These are phyloP conservation scores for Hordeum marinum DNA, from an alignment of 176 grass and related monocot genomes.

Conservation along the genomic window DNA sequence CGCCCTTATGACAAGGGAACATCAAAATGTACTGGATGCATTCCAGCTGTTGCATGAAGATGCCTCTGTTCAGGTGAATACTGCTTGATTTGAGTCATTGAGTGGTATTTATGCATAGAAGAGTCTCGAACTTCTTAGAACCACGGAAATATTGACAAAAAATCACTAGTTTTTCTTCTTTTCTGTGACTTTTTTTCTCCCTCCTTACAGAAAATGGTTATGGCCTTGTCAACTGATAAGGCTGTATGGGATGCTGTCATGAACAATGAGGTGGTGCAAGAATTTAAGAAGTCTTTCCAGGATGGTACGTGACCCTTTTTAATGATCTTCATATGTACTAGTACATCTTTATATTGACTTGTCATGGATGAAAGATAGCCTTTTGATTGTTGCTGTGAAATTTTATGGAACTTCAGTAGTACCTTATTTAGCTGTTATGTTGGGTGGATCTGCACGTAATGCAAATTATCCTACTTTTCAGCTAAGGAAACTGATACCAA, in stretches of 20 bases:
- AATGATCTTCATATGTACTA: background rate
- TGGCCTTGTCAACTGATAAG: constrained; percentile 78
- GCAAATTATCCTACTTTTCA: constrained; percentile 14
- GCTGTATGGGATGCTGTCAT: constrained; percentile 85
- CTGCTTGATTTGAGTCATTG: background rate
- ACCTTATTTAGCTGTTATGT: background rate
- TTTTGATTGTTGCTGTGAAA: background rate
- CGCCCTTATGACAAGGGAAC: constrained; percentile 42
- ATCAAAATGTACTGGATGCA: constrained; percentile 56
- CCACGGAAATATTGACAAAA: background rate
- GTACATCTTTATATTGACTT: background rate
- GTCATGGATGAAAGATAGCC: background rate
- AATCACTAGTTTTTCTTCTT: background rate
- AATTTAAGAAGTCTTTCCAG: constrained; percentile 64
- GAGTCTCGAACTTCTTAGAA: background rate
- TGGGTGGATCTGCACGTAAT: background rate
- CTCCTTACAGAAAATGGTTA: constrained; percentile 71
- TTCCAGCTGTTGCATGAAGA: constrained; percentile 48
- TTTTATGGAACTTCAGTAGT: background rate
- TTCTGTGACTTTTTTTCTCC: background rate
- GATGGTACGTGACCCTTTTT: constrained; percentile 46
- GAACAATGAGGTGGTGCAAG: constrained; percentile 73
- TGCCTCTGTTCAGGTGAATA: constrained; percentile 66
- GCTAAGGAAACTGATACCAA: constrained; percentile 35
- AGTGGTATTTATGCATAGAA: background rate